Base-by-base conservation (phyloP, 371 early-diverging fungal genomes). In the Lichtheimia ornata region DNA sequence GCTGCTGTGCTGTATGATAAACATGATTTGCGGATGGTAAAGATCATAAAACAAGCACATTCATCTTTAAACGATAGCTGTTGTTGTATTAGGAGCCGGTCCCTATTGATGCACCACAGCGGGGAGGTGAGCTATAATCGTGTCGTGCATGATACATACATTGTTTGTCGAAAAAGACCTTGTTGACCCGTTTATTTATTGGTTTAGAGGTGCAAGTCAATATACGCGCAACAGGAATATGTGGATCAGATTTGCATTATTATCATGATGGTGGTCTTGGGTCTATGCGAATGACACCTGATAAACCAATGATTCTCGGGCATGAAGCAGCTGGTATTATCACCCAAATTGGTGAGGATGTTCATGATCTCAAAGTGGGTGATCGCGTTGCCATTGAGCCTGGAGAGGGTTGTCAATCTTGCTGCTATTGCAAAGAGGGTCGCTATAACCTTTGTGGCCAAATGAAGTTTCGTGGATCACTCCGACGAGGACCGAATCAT, bases 321-420 rank as follows among this genome's bases (percentile, higher is more conserved):
- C 79, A 78, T 58, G 81, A 81, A 60, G 72, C 74, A 44, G 63
- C 79, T 24, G 81, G 81, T 4, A 50, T 76, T 28, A 68, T 81
- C 5, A 65, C 70, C 12, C 56, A 69, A 17, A 66, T 78, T 9
- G 81, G 81, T 30, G 57, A 64, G 20, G 70, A 69, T 15, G 76
- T 76, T 13, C 52, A 35, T 13, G 45, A 41, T 5, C 58, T 69
- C 13, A 49, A 65, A 41, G 54, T 67, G 54, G 73, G 69, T 22
- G 73, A 73, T 55, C 53, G 61, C 11, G 73, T 73, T 13, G 72
- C 66, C 1, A 69, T 72, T 24, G 72, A 72, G 56, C 72, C 72
- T 13, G 72, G 72, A 9, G 43, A 44, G 20, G 51, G 49, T 5
- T 72, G 72, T 45, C 52, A 56, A 17, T 43, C 9, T 2, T 72